phyloP scores from a whole-genome alignment of 140 eudicot species.

The Ambrosia hybrid region DNA sequence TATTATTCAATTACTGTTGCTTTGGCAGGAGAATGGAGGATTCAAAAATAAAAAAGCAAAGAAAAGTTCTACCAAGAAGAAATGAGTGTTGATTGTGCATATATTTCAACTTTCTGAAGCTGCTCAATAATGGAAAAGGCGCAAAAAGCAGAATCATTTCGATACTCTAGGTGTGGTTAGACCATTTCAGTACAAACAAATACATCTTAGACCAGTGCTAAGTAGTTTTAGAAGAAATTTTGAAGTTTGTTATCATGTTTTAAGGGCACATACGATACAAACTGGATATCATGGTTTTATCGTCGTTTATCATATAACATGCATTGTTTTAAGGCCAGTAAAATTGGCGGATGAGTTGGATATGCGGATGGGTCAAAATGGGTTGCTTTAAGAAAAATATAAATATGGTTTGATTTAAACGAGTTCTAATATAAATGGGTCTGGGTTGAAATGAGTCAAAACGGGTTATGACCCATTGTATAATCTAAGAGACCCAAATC shows the following conservation, averaged over 20 bases:
- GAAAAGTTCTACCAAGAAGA: slow-evolving; percentile 51
- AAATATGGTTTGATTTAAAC: not conserved
- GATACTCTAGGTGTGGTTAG: not conserved
- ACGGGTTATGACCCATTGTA: no score
- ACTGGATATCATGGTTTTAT: not conserved
- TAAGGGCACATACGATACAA: not conserved
- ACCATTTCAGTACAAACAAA: not conserved
- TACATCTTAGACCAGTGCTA: not conserved
- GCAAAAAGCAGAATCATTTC: not conserved
- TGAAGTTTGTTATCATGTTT: not conserved
- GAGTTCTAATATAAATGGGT: not conserved
- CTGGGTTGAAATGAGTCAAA: not conserved
- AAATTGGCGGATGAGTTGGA: not conserved
- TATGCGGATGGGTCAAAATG: not conserved
- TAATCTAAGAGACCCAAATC: not conserved
- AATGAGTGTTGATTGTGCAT: slow-evolving; percentile 21
- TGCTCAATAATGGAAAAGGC: not conserved
- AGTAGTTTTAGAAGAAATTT: not conserved
- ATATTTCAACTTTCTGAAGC: not conserved
- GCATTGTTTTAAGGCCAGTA: not conserved
- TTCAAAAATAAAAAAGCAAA: slow-evolving; percentile 41
- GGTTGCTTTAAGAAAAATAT: not conserved
- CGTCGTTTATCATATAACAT: not conserved
- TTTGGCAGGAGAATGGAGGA: slow-evolving; percentile 62
- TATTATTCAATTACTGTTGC: slow-evolving; percentile 6